These are phyloP conservation scores for Aureobasidium zeae DNA, from an alignment of 2,329 filamentous ascomycete genomes.

Conservation along the genomic window DNA sequence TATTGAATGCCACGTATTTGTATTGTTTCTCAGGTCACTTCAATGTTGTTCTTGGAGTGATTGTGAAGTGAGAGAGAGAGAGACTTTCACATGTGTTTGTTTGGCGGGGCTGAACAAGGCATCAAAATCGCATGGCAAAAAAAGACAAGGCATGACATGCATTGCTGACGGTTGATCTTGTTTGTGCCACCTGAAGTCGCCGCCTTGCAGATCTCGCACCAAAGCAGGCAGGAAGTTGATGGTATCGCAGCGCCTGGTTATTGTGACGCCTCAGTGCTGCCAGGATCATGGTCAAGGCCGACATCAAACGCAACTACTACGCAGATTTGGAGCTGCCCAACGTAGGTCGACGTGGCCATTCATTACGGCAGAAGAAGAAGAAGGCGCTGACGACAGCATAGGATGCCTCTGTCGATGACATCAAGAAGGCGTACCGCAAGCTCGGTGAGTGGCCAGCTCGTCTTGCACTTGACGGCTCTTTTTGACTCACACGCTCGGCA, in stretches of 20 bases:
- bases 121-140: background rate
- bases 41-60: too few species aligned
- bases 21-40: too few species aligned
- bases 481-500: constrained; percentile 31
- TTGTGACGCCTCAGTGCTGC: constrained; percentile 4
- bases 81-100: constrained; percentile 15
- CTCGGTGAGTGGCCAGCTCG: constrained; percentile 55
- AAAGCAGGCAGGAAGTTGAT: constrained; percentile 4
- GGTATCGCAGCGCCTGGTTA: constrained; percentile 3
- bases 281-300: constrained; percentile 29
- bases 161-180: background rate
- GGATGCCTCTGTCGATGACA: constrained; percentile 60
- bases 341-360: background rate
- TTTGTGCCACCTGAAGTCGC: too few species aligned
- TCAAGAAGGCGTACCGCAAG: constrained; percentile 80
- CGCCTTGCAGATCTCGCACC: background rate
- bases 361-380: background rate
- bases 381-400: background rate
- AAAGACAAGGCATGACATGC: constrained; percentile 11
- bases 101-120: constrained; percentile 13
- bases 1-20: too few species aligned
- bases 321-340: constrained; percentile 66
- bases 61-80: too few species aligned
- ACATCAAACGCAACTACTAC: constrained; percentile 61
- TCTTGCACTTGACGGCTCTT: background rate